Evolutionary conservation across 495 filamentous ascomycete species (phyloP).

Genomic region (Polyplosphaeria fusca): DNA sequence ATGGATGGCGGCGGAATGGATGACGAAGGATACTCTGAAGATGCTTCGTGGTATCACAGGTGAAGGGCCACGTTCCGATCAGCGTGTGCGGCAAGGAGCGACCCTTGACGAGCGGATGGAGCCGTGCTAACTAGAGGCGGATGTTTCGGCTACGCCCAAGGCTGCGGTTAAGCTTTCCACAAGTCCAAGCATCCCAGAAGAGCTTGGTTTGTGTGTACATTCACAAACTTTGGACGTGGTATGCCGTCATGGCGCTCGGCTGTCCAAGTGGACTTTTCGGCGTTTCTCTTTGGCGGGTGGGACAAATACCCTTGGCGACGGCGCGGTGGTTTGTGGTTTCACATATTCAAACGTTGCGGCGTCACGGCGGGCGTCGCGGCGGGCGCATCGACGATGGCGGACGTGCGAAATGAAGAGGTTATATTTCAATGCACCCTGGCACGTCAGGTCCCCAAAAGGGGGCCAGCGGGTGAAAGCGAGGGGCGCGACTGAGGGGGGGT

Average conservation of each 20-base stretch:
- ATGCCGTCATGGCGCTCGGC: neutral
- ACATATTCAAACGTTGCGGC: neutral
- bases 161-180: too few relatives aligned
- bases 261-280: neutral
- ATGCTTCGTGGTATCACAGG: constrained; percentile 6
- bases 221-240: too few relatives aligned
- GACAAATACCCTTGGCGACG: neutral
- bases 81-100: neutral
- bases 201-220: too few relatives aligned
- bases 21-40: neutral
- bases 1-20: constrained; percentile 6
- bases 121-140: too few relatives aligned
- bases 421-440: too few relatives aligned
- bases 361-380: neutral
- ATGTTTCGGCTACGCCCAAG: too few relatives aligned
- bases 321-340: neutral
- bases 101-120: too few relatives aligned
- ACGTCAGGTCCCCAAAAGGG: neutral
- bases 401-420: too few relatives aligned
- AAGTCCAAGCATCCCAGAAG: too few relatives aligned
- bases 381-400: too few relatives aligned
- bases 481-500: neutral
- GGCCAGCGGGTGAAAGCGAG: neutral
- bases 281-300: neutral
- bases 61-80: constrained; percentile 1